Evolutionary conservation across 1,284 basidiomycete species (phyloP).

Genomic region (Calocybe gambosa): DNA sequence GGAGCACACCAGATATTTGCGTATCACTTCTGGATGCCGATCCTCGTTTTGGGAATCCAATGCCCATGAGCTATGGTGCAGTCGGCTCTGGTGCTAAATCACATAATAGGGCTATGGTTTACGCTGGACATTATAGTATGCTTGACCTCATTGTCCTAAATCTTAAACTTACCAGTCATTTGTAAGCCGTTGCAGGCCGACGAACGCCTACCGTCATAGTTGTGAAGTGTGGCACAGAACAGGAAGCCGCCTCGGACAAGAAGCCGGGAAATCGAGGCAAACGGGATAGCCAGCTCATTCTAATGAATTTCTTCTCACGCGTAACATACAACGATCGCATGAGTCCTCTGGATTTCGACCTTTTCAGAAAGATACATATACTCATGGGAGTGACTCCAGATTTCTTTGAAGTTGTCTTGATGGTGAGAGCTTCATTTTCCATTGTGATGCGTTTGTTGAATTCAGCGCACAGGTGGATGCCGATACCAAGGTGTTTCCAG

Average conservation of each 20-base stretch:
- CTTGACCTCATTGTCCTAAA: constrained; percentile 4
- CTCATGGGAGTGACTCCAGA: constrained; percentile 99
- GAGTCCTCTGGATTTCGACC: constrained; percentile 95
- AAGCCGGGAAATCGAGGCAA: constrained; percentile 99
- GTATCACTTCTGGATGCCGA: constrained; percentile 91
- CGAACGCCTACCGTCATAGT: constrained; percentile 94
- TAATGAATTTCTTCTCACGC: constrained; percentile 99
- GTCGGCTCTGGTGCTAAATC: constrained; percentile 87
- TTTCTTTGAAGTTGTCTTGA: constrained; percentile 95
- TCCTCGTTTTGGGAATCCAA: constrained; percentile 92
- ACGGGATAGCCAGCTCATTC: constrained; percentile 95
- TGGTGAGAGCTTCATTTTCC: constrained; percentile 55
- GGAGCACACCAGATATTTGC: constrained; percentile 94
- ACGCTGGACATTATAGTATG: constrained; percentile 95
- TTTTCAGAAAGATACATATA: constrained; percentile 95
- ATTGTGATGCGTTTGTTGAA: constrained; percentile 18
- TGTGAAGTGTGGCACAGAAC: constrained; percentile 93
- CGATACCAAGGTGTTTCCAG: constrained; percentile 89
- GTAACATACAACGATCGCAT: constrained; percentile 99
- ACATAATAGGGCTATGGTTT: constrained; percentile 96
- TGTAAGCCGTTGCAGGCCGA: constrained; percentile 68
- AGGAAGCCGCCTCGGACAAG: constrained; percentile 74
- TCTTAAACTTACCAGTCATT: constrained; percentile 9
- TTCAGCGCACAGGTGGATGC: constrained; percentile 78
- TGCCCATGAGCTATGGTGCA: constrained; percentile 91